Evolutionary conservation across 2,329 filamentous ascomycete species (phyloP).

Genomic region (Kalaharituber pfeilii): DNA sequence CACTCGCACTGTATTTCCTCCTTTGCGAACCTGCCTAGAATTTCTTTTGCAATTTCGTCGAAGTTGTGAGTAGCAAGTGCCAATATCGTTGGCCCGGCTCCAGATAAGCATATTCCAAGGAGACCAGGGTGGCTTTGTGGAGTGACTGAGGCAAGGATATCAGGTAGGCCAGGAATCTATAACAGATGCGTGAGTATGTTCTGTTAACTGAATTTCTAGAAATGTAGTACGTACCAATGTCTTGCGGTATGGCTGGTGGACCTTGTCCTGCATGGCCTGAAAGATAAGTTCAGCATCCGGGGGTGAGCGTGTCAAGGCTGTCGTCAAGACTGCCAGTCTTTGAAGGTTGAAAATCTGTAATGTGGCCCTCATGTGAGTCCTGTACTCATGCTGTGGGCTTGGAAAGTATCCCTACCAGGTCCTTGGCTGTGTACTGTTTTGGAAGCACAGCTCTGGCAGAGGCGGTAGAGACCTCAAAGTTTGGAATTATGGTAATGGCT

Average conservation of each 20-base stretch:
- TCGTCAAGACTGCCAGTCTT: constrained; percentile 75
- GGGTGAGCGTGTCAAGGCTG: constrained; percentile 73
- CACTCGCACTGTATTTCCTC: constrained; percentile 65
- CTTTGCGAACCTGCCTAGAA: constrained; percentile 54
- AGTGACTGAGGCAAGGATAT: constrained; percentile 82
- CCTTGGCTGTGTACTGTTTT: constrained; percentile 43
- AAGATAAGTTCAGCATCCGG: constrained; percentile 89
- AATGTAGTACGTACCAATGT: constrained; percentile 35
- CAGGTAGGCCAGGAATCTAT: constrained; percentile 66
- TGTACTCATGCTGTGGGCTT: no score
- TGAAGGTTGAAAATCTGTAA: constrained; percentile 72
- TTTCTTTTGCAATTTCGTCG: constrained; percentile 62
- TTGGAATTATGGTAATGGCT: constrained; percentile 85
- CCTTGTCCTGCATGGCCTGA: constrained; percentile 94
- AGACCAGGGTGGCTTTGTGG: constrained; percentile 73
- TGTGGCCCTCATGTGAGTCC: background rate
- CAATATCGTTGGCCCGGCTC: constrained; percentile 85
- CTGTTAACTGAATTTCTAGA: background rate
- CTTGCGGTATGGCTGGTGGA: constrained; percentile 92
- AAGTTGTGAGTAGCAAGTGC: constrained; percentile 85
- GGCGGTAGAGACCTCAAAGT: constrained; percentile 91
- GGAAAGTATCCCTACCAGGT: constrained; percentile 20
- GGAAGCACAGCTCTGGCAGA: constrained; percentile 77
- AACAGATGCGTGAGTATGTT: background rate
- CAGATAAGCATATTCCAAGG: constrained; percentile 83